phyloP scores from a whole-genome alignment of 768 basidiomycete genomes.

The Glaciozyma antarctica region DNA sequence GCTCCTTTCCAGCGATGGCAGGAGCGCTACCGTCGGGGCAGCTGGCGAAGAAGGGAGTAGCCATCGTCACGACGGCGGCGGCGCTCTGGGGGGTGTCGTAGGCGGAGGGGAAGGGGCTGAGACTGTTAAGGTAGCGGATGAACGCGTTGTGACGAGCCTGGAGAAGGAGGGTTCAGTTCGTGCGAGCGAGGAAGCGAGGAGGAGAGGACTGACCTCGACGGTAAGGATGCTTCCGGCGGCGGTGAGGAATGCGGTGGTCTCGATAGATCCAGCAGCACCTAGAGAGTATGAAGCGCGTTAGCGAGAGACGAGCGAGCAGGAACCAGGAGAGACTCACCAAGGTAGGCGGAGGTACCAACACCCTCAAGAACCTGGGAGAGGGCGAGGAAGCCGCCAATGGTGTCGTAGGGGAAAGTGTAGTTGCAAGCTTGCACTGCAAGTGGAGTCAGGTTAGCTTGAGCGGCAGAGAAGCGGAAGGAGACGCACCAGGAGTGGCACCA shows the following conservation, averaged over 20 bases:
- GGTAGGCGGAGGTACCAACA: slow-evolving; percentile 49
- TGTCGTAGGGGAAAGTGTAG: slow-evolving; percentile 52
- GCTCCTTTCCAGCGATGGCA: slow-evolving; percentile 46
- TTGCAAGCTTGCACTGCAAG: slow-evolving; percentile 45
- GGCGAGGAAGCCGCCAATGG: slow-evolving; percentile 47
- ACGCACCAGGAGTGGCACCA: slow-evolving; percentile 40
- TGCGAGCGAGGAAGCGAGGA: background rate
- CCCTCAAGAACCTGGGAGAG: slow-evolving; percentile 51
- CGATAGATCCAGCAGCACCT: slow-evolving; percentile 12
- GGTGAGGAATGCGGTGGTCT: slow-evolving; percentile 43
- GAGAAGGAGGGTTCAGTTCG: background rate
- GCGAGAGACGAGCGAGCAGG: slow-evolving; percentile 41
- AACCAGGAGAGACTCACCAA: slow-evolving; percentile 41
- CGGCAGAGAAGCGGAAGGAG: background rate
- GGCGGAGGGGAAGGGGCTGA: slow-evolving; percentile 51
- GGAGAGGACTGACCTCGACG: slow-evolving; percentile 44
- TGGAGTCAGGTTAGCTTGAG: background rate
- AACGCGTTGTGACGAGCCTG: slow-evolving; percentile 31
- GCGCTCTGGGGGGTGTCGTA: slow-evolving; percentile 51
- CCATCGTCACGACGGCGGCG: slow-evolving; percentile 49
- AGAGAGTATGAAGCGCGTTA: background rate
- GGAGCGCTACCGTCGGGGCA: slow-evolving; percentile 51
- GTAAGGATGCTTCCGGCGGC: slow-evolving; percentile 54
- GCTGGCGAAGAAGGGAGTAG: slow-evolving; percentile 43
- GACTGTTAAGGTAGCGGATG: slow-evolving; percentile 39